Evolutionary conservation across 2,329 filamentous ascomycete species (phyloP).

Genomic region (Scedosporium apiospermum): DNA sequence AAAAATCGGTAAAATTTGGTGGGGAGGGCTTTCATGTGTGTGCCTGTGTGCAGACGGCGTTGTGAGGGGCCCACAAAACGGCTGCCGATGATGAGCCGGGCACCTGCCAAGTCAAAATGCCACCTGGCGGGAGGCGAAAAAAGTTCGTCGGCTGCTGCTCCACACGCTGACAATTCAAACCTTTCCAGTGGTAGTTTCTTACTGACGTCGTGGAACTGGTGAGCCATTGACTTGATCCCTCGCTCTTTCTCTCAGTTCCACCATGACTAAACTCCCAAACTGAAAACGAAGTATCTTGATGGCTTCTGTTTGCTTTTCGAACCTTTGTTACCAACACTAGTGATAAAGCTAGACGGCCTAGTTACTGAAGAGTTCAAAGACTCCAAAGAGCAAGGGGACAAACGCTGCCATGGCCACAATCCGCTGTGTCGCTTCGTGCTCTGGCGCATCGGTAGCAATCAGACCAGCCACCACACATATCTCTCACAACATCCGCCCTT

Average conservation of each 20-base stretch:
- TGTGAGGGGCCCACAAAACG: not conserved
- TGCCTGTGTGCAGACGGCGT: not conserved
- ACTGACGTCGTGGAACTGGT: not conserved
- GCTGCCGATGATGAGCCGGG: not conserved
- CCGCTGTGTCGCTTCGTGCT: not conserved
- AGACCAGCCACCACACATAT: not conserved
- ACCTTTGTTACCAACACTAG: not conserved
- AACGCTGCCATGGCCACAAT: not conserved
- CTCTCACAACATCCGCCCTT: not conserved
- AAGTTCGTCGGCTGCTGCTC: not conserved
- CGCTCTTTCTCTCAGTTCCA: not conserved
- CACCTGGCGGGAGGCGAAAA: not conserved
- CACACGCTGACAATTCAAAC: slow-evolving; percentile 6
- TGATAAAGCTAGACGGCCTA: not conserved
- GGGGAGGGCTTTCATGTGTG: slow-evolving; percentile 7
- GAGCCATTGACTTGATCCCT: not conserved
- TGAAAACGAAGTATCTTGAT: not conserved
- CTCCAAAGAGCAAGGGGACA: not conserved
- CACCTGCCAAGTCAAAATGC: not conserved
- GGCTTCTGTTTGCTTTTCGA: not conserved
- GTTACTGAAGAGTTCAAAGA: not conserved
- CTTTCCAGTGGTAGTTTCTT: slow-evolving; percentile 1
- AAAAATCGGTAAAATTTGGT: slow-evolving; percentile 8
- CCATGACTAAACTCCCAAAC: not conserved
- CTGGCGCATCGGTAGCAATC: not conserved